phyloP scores from a whole-genome alignment of 2,329 filamentous ascomycete genomes.

The Talaromyces sp. region DNA sequence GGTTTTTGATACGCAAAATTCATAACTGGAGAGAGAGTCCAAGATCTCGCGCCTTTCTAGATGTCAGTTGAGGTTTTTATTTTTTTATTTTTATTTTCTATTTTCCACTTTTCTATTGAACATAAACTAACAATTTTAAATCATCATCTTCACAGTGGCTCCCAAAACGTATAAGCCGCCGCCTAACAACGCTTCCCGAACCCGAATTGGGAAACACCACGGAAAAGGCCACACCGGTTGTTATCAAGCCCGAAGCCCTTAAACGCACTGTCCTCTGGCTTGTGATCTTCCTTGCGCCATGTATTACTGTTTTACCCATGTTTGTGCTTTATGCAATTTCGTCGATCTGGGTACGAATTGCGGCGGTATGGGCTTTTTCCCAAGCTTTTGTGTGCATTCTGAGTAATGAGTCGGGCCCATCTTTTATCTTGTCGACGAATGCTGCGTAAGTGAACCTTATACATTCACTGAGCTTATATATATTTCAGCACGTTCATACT shows the following conservation, averaged over 20 bases:
- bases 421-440: conserved; percentile 2
- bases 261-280: background rate
- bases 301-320: conserved; percentile 7
- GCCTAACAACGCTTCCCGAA: background rate
- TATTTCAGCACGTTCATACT: background rate
- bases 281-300: background rate
- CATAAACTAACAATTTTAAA: background rate
- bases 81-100: background rate
- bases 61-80: background rate
- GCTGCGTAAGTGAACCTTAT: conserved; percentile 6
- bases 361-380: conserved; percentile 3
- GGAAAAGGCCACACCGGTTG: background rate
- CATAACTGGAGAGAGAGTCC: background rate
- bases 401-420: background rate
- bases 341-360: conserved; percentile 2
- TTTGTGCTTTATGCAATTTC: conserved; percentile 5
- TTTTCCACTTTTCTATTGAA: background rate
- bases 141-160: background rate
- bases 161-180: background rate
- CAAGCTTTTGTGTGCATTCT: background rate
- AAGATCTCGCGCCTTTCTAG: background rate
- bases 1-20: background rate
- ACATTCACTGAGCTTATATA: background rate
- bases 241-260: background rate
- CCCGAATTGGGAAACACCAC: background rate